Conservation (phyloP, 1,284 basidiomycete species). For the Ustilago bromivora region DNA sequence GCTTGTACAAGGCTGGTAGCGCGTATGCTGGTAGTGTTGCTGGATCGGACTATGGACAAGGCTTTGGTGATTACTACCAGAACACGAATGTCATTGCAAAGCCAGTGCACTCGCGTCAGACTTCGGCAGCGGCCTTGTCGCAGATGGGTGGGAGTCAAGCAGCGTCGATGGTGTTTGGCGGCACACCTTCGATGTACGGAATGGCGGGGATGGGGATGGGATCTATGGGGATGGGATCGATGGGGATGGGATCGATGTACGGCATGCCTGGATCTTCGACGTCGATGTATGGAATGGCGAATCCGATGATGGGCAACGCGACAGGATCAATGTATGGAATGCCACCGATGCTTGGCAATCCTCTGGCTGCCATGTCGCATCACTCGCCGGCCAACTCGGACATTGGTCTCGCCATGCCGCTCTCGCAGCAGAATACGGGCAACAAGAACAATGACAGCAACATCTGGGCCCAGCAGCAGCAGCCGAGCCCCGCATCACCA, state of each 20-base stretch:
- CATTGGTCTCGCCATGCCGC: conserved; percentile 48
- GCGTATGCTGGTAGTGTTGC: conserved; percentile 50
- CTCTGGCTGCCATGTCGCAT: conserved; percentile 20
- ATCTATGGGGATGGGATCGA: conserved; percentile 12
- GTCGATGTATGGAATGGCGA: conserved; percentile 63
- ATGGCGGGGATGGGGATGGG: conserved; percentile 27
- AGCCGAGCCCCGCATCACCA: neutral
- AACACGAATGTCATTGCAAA: conserved; percentile 62
- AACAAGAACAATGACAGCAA: conserved; percentile 50
- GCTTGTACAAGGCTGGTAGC: conserved; percentile 56
- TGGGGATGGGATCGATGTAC: conserved; percentile 56
- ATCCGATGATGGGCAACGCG: conserved; percentile 19
- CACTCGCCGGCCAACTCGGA: conserved; percentile 35
- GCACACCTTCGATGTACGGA: conserved; percentile 55
- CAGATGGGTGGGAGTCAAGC: conserved; percentile 44
- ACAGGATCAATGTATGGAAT: conserved; percentile 57
- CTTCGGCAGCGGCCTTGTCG: conserved; percentile 38
- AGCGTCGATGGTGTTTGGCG: conserved; percentile 46
- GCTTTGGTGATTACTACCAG: conserved; percentile 65
- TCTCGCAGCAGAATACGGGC: conserved; percentile 57
- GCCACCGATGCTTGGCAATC: conserved; percentile 49
- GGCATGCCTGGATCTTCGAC: conserved; percentile 48
- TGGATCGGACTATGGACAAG: conserved; percentile 47
- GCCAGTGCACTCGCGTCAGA: conserved; percentile 50
- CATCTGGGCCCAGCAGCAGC: conserved; percentile 35